Base-by-base conservation (phyloP, 768 basidiomycete genomes). In the Boletus sp. region DNA sequence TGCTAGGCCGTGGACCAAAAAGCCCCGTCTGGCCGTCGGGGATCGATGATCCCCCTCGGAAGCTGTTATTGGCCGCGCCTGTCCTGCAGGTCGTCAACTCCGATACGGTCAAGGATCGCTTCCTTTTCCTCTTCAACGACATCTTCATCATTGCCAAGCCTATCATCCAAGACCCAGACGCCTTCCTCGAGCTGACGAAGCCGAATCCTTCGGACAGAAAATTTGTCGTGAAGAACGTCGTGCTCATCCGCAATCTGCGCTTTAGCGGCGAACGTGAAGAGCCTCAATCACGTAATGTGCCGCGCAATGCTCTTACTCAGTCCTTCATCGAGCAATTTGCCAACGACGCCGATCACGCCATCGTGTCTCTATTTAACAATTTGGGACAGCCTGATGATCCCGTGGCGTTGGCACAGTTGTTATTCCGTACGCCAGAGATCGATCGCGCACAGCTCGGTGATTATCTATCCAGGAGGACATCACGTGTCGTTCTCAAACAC, bases 101-200 rank as follows among this genome's bases (percentile, higher is more conserved):
- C 41, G 89, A 96, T 72, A 94, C 91, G 1, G 90, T 94, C 71
- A 98, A 98, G 72, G 94, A 98, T 67, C 87, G 97, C 11, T 92
- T 93, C 76, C 82, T 98, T 10, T 95, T 98, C 77, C 81, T 98
- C n/a, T 99, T 99, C 81, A 93, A 78, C 71, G 97, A 99, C 71
- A 83, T 98, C 52, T 83, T 98, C 53, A 82, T 98, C 71, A 84
- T 98, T 62, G 89, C 95, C 40, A 98, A 98, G 71, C 94, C 94
- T 12, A 79, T 94, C 57, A 76, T 85, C 52, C 81, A 83, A 37
- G 86, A 89, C 44, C 80, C 83, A 49, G 88, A 90, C 60, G 75
- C 77, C 36, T 77, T 85, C 35, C 72, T 84, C 47, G 87, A 88
- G 64, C 69, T 75, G 50, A 73, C 80, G 55, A 83, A 84, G 54